Percentiles rank a stretch among this genome's conserved stretches.
phyloP scores from a whole-genome alignment of 2,329 filamentous ascomycete species.

The Diplocarpon mali region DNA sequence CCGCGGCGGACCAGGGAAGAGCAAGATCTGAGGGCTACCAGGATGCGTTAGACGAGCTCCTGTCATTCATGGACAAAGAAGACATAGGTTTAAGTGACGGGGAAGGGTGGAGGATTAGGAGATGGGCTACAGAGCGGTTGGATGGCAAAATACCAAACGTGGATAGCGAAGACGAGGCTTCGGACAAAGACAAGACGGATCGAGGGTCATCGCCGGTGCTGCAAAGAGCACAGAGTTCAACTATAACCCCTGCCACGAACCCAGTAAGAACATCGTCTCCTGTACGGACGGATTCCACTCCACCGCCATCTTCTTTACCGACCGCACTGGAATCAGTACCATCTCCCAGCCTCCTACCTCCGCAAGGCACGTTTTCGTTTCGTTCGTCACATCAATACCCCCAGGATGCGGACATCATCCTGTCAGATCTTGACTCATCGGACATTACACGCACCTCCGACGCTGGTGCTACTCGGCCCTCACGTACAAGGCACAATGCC shows the following conservation, averaged over 20 bases:
- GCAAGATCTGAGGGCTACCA: conserved; percentile 79
- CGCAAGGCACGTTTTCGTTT: conserved; percentile 57
- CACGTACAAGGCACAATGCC: conserved; percentile 23
- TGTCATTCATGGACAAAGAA: conserved; percentile 75
- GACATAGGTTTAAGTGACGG: conserved; percentile 69
- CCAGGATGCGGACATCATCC: conserved; percentile 44
- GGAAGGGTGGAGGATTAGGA: conserved; percentile 54
- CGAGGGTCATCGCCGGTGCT: conserved; percentile 47
- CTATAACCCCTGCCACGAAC: conserved; percentile 26
- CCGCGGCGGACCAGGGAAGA: conserved; percentile 64
- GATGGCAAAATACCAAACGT: conserved; percentile 48
- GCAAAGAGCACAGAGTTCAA: conserved; percentile 36
- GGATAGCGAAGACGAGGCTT: conserved; percentile 57
- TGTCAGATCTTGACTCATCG: conserved; percentile 49
- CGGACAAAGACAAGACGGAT: conserved; percentile 54
- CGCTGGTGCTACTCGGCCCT: conserved; percentile 23
- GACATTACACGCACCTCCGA: conserved; percentile 31
- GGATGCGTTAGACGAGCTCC: conserved; percentile 81
- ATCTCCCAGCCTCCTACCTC: conserved; percentile 34
- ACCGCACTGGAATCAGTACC: conserved; percentile 9
- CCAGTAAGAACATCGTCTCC: conserved; percentile 27
- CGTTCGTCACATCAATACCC: conserved; percentile 52
- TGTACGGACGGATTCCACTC: conserved; percentile 30
- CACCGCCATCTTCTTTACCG: conserved; percentile 12
- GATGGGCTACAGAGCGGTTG: conserved; percentile 58